phyloP scores from a whole-genome alignment of 179 eudicot species.

The Actinidia polygama region DNA sequence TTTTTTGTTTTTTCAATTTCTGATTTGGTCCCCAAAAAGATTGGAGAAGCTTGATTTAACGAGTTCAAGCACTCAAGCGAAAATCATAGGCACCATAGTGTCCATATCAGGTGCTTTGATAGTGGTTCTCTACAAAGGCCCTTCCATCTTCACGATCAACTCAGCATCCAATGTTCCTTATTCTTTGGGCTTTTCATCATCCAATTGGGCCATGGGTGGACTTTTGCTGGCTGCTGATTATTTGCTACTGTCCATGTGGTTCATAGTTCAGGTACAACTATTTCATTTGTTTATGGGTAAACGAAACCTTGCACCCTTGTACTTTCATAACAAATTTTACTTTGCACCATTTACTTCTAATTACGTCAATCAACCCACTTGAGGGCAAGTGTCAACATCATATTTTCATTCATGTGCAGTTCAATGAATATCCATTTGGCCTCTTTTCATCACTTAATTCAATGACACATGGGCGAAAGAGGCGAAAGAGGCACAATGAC shows the following conservation, averaged over 20 bases:
- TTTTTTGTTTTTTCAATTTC: neutral
- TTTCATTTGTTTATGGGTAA: no score
- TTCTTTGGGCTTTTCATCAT: conserved; percentile 22
- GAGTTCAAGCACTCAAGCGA: conserved; percentile 53
- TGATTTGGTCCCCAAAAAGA: conserved; percentile 25
- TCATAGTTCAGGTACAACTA: conserved; percentile 54
- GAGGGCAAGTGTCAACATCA: no score
- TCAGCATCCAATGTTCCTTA: conserved; percentile 25
- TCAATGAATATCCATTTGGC: no score
- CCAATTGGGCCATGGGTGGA: conserved; percentile 63
- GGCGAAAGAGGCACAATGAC: no score
- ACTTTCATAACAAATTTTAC: no score
- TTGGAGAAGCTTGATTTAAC: conserved; percentile 62
- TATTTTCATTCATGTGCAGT: no score
- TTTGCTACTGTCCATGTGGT: conserved; percentile 59
- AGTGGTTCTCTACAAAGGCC: conserved; percentile 62
- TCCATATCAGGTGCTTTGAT: conserved; percentile 66
- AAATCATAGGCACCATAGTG: conserved; percentile 57
- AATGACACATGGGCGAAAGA: no score
- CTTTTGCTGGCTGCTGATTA: conserved; percentile 51
- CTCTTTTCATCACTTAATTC: no score
- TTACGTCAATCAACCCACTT: no score
- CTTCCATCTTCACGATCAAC: conserved; percentile 25
- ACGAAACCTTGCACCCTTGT: no score
- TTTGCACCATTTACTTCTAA: no score